Conservation (phyloP, 78 protist species). For the slime mould (Dictyostelium discoideum) region dicty_2.7 NC_007088.5:6740501-6741000, state of each 20-base stretch:
- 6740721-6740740: neutral
- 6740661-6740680: neutral
- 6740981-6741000: conserved; percentile 9
- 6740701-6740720: neutral
- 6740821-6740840: neutral
- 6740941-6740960: neutral
- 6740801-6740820: neutral
- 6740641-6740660: neutral
- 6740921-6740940: neutral
- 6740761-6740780: neutral
- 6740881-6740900: neutral
- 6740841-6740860: neutral
- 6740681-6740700: neutral
- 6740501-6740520: neutral
- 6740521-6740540: conserved; percentile 32
- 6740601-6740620: conserved; percentile 12
- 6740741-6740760: neutral
- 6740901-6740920: neutral
- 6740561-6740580: conserved; percentile 44
- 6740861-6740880: neutral
- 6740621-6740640: neutral
- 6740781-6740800: neutral
- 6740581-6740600: conserved; percentile 36
- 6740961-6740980: neutral
- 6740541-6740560: conserved; percentile 56